Percentiles rank a stretch among this genome's conserved stretches.
phyloP scores from a whole-genome alignment of 257 asterid genomes.

The Asclepias syriaca region DNA sequence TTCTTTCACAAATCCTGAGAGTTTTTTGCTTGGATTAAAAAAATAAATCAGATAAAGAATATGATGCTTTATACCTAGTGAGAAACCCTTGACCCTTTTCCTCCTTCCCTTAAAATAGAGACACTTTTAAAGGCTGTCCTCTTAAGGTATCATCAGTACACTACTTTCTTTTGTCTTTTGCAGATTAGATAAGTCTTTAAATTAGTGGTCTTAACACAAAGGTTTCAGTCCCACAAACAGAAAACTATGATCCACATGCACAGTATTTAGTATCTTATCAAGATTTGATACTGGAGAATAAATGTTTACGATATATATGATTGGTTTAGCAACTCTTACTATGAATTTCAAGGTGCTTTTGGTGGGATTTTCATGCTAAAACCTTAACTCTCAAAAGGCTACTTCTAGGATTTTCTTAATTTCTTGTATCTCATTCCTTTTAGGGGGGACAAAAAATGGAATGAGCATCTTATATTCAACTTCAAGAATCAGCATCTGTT shows the following conservation, averaged over 20 bases:
- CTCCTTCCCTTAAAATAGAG: not conserved
- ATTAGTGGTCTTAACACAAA: not conserved
- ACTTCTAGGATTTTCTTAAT: not conserved
- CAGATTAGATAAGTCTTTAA: not conserved
- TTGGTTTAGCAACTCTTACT: not conserved
- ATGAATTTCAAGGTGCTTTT: not conserved
- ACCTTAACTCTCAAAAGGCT: not conserved
- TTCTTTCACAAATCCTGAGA: not conserved
- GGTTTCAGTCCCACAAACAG: not conserved
- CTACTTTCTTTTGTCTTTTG: not conserved
- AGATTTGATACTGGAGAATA: not conserved
- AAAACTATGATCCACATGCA: not conserved
- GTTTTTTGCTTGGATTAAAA: not conserved
- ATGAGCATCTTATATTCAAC: not conserved
- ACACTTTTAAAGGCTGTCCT: not conserved
- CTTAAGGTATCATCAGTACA: not conserved
- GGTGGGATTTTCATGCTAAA: not conserved
- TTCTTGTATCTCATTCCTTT: not conserved
- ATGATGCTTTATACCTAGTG: not conserved
- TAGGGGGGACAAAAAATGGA: not conserved
- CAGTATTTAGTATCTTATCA: not conserved
- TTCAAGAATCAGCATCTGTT: not conserved
- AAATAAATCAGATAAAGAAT: not conserved
- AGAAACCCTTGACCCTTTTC: not conserved
- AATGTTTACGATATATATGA: not conserved